phyloP scores from a whole-genome alignment of 148 eudicot genomes.

The Chenopodium album region DNA sequence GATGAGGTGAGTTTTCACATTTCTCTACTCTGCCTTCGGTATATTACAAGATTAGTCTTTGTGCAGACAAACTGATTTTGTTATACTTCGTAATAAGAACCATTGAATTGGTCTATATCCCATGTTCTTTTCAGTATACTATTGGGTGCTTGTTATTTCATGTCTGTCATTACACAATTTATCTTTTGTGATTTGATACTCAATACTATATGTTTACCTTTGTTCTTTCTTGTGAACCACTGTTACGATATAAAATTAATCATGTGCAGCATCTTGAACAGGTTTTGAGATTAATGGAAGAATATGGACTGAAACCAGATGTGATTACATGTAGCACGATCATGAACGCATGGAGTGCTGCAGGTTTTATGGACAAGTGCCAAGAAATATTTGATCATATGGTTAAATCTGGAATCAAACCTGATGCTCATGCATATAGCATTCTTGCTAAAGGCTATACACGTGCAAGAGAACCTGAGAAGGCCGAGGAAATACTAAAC shows the following conservation, averaged over 20 bases:
- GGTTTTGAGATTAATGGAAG: constrained; percentile 72
- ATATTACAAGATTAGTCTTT: not conserved
- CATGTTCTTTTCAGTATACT: not conserved
- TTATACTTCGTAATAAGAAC: not conserved
- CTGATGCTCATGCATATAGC: constrained; percentile 66
- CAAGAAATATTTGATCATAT: constrained; percentile 71
- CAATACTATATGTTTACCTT: not conserved
- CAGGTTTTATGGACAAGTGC: constrained; percentile 71
- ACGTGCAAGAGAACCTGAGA: constrained; percentile 56
- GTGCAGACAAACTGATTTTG: not conserved
- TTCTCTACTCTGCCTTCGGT: too few relatives aligned
- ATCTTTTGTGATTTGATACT: constrained; percentile 1
- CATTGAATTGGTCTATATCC: not conserved
- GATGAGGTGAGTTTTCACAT: constrained; percentile 47
- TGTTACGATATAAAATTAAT: not conserved
- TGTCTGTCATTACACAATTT: not conserved
- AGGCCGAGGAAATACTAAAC: constrained; percentile 62
- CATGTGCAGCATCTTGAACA: constrained; percentile 18
- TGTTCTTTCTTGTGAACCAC: not conserved
- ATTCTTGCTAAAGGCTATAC: constrained; percentile 83
- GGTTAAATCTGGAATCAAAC: constrained; percentile 65
- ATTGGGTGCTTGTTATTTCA: not conserved
- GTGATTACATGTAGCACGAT: constrained; percentile 80
- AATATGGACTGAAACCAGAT: constrained; percentile 70
- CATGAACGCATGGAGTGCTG: constrained; percentile 80